phyloP scores from a whole-genome alignment of 257 asterid genomes.

The Forsythia viridissima region DNA sequence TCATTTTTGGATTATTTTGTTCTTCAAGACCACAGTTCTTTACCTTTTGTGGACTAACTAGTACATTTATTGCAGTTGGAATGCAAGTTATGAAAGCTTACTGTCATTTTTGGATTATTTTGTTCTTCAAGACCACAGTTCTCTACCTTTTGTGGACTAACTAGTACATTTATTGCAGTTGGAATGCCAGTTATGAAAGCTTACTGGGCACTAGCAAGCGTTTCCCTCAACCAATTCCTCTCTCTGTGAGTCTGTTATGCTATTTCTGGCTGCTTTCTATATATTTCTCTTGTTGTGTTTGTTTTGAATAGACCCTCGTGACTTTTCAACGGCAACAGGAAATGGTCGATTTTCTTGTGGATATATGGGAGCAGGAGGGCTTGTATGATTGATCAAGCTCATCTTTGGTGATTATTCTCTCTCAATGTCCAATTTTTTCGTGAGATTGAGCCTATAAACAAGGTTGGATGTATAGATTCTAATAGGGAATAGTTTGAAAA shows the following conservation, averaged over 20 bases:
- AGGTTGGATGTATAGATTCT: constrained; percentile 25
- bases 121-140: neutral
- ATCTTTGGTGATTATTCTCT: neutral
- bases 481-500: neutral
- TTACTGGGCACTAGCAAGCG: constrained; percentile 65
- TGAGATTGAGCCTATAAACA: constrained; percentile 15
- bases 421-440: neutral
- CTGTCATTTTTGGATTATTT: too few relatives aligned
- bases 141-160: neutral
- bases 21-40: neutral
- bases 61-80: constrained; percentile 49
- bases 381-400: constrained; percentile 42
- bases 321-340: constrained; percentile 42
- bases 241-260: constrained; percentile 50
- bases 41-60: neutral
- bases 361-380: constrained; percentile 80
- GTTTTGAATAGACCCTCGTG: neutral
- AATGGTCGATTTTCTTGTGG: constrained; percentile 79
- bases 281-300: neutral
- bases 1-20: neutral
- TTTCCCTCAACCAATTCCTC: constrained; percentile 71
- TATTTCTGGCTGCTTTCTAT: neutral
- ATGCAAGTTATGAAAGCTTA: constrained; percentile 60
- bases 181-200: constrained; percentile 69
- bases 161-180: constrained; percentile 33